phyloP scores from a whole-genome alignment of 208 protist genomes.

The Leishmania martiniquensis region DNA sequence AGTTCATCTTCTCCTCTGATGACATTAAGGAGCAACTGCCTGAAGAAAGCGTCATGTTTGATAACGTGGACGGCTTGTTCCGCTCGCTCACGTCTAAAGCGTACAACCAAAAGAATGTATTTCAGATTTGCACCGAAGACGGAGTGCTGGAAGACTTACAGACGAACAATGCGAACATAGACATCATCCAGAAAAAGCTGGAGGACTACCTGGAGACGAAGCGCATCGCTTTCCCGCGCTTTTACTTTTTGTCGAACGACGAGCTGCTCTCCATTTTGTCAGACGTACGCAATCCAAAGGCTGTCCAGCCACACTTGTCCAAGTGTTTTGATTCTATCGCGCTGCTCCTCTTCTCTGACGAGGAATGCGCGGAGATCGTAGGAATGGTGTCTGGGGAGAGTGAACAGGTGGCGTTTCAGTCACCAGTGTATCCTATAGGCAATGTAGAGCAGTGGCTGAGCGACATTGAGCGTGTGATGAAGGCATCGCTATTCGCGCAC shows the following conservation, averaged over 20 bases:
- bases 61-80: constrained; percentile 90
- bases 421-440: constrained; percentile 85
- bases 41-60: constrained; percentile 91
- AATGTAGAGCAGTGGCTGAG: constrained; percentile 96
- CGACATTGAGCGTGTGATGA: constrained; percentile 95
- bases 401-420: constrained; percentile 91
- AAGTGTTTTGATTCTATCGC: constrained; percentile 98
- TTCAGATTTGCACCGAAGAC: constrained; percentile 84
- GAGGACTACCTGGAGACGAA: constrained; percentile 98
- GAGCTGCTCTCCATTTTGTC: constrained; percentile 98
- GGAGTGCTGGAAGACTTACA: constrained; percentile 83
- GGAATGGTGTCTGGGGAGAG: constrained; percentile 93
- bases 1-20: constrained; percentile 98
- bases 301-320: constrained; percentile 95
- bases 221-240: constrained; percentile 95
- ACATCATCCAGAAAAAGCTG: constrained; percentile 96
- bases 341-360: constrained; percentile 79
- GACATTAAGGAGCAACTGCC: constrained; percentile 97
- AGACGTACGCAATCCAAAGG: constrained; percentile 95
- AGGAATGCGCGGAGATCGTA: constrained; percentile 80
- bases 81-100: constrained; percentile 89
- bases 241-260: constrained; percentile 99
- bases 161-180: constrained; percentile 88
- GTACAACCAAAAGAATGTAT: constrained; percentile 86
- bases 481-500: constrained; percentile 87